Percentiles rank a stretch among this genome's conserved stretches.
Conservation (phyloP, 306 rosid species). For the Styphnolobium japonicum region DNA sequence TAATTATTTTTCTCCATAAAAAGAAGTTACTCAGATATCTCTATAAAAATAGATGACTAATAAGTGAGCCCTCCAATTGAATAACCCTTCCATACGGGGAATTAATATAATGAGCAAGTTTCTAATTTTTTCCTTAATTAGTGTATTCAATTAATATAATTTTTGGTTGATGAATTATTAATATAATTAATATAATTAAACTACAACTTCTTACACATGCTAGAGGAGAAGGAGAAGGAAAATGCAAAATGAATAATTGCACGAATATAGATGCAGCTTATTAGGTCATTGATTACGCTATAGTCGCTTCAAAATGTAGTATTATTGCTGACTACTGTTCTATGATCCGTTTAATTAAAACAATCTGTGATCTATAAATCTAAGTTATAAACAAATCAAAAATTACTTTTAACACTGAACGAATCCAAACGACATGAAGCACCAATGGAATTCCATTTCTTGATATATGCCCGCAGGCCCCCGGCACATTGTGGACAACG, state of each 20-base stretch:
- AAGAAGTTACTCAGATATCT: too few relatives aligned
- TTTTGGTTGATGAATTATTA: too few relatives aligned
- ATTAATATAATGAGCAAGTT: too few relatives aligned
- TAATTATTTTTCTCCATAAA: too few relatives aligned
- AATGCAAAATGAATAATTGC: background rate
- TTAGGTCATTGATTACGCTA: background rate
- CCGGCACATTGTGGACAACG: background rate
- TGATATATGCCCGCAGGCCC: background rate
- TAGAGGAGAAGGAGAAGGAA: too few relatives aligned
- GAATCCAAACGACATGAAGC: background rate
- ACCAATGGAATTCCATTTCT: background rate
- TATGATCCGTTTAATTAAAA: background rate
- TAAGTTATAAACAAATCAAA: background rate
- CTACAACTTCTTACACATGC: background rate
- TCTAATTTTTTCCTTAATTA: too few relatives aligned
- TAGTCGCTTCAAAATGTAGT: background rate
- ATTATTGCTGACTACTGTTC: background rate
- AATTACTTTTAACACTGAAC: background rate
- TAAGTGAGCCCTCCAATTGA: too few relatives aligned
- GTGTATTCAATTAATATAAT: too few relatives aligned
- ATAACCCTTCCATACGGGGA: too few relatives aligned
- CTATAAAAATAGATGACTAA: too few relatives aligned
- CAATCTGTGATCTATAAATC: background rate
- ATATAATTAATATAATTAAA: too few relatives aligned
- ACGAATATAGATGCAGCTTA: background rate